Conservation (phyloP, 768 basidiomycete genomes). For the Cystobasidium ongulense region DNA sequence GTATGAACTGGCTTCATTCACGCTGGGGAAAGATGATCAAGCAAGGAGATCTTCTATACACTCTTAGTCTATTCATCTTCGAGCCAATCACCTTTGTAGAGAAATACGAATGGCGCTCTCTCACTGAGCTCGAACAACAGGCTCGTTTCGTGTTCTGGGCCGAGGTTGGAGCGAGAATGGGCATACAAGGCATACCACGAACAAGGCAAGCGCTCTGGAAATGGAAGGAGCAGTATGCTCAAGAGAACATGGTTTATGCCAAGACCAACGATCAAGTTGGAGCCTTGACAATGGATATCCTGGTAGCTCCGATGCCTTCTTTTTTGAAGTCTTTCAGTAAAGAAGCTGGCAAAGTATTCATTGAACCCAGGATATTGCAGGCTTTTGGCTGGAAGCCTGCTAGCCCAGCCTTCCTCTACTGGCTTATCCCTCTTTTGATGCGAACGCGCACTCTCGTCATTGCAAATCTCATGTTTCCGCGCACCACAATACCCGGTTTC, state of each 20-base stretch:
- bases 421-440: constrained; percentile 1
- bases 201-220: not conserved
- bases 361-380: not conserved
- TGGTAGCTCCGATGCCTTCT: not conserved
- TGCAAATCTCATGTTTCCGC: constrained; percentile 8
- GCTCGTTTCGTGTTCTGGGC: constrained; percentile 27
- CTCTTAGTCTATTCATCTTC: constrained; percentile 28
- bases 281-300: not conserved
- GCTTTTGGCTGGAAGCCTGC: constrained; percentile 27
- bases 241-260: constrained; percentile 2
- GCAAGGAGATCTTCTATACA: constrained; percentile 20
- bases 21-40: constrained; percentile 16
- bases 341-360: not conserved
- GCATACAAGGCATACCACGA: constrained; percentile 3
- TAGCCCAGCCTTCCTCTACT: constrained; percentile 1
- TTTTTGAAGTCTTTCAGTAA: constrained; percentile 1
- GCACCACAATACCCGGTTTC: not conserved
- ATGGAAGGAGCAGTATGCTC: constrained; percentile 21
- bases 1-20: constrained; percentile 29
- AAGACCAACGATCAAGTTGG: not conserved
- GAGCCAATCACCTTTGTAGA: constrained; percentile 17
- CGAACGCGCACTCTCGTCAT: constrained; percentile 4
- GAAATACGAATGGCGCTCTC: constrained; percentile 25
- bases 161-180: constrained; percentile 28
- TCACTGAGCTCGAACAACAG: constrained; percentile 12